Conservation (phyloP, 352 stramenopile genomes). For the Globisporangium nunn region DNA sequence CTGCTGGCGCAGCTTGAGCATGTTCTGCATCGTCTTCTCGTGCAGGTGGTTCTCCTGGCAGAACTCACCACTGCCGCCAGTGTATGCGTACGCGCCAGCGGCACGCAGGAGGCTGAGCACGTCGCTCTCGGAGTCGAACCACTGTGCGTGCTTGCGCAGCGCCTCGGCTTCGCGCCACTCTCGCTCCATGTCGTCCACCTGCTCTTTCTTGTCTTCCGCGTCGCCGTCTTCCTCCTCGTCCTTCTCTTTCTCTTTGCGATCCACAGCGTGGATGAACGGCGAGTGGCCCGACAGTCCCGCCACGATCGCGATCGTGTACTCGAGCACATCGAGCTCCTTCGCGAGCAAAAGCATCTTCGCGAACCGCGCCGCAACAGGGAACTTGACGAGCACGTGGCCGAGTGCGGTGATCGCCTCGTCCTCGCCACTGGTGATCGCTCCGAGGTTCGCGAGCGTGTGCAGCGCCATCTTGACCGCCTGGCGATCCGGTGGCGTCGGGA, state of each 20-base stretch:
- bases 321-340: conserved; percentile 55
- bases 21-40: conserved; percentile 86
- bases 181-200: conserved; percentile 62
- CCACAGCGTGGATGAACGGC: conserved; percentile 59
- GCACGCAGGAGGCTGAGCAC: conserved; percentile 72
- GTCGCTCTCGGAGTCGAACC: conserved; percentile 77
- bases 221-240: conserved; percentile 24
- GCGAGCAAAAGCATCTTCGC: conserved; percentile 88
- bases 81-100: conserved; percentile 71
- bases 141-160: conserved; percentile 66
- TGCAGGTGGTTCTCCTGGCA: conserved; percentile 74
- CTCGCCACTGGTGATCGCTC: conserved; percentile 45
- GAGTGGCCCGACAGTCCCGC: conserved; percentile 67
- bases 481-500: conserved; percentile 91
- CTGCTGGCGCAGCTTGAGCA: conserved; percentile 80
- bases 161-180: conserved; percentile 69
- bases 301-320: conserved; percentile 82
- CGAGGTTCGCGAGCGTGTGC: conserved; percentile 75
- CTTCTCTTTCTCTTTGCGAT: conserved; percentile 42
- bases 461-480: conserved; percentile 85
- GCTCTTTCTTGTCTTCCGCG: conserved; percentile 19
- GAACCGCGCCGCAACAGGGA: conserved; percentile 81
- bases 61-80: conserved; percentile 50
- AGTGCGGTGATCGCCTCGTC: conserved; percentile 78
- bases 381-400: conserved; percentile 74